Evolutionary conservation across 306 rosid species (phyloP), one percentile per base, ranked within the genome.

Genomic region (Lathyrus tuberosus): DNA sequence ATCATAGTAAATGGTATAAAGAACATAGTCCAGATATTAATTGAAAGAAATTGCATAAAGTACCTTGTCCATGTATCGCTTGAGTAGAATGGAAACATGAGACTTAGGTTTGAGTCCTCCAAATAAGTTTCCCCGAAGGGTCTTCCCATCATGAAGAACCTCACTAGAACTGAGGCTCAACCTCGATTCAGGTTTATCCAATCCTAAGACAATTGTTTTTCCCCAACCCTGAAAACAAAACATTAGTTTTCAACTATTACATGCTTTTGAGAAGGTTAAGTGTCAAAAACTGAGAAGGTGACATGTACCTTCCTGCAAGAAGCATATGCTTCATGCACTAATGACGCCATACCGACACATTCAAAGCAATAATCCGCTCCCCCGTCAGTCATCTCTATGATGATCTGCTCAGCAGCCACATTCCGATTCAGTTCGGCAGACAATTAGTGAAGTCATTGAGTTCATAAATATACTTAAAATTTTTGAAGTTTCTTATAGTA

Each of bases 291-390:
- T 42, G 52, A 49, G 56, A 48, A 20, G 10, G 14, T 49, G 13
- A 17, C 12, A 8, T 18, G 13, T 72, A 89, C 97, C 95, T 81
- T 77, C 71, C 92, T 79, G 78, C 89, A 86, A 70, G 92, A 80
- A 69, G 88, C 89, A 62, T 69, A 89, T 18, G 97, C 96, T 70
- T 92, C 92, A 20, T 84, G 81, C 38, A 89, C 88, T 79, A 87
- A 67, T 11, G 89, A 84, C n/a, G 95, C 79, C 73, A 43, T 65
- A 65, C 98, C 96, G 51, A 87, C 95, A 48, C 92, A 87, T 74
- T 92, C 96, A 72, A 86, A 89, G 85, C 98, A 89, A 77, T 77
- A 85, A 84, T 89, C 95, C 11, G 90, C 91, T 49, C 95, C 98
- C n/a, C 86, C 90, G 2, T 62, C 84, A 44, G 92, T 92, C 62